These are phyloP conservation scores for Jacaranda copaia DNA, from an alignment of 257 asterid species.

Conservation along the genomic window DNA sequence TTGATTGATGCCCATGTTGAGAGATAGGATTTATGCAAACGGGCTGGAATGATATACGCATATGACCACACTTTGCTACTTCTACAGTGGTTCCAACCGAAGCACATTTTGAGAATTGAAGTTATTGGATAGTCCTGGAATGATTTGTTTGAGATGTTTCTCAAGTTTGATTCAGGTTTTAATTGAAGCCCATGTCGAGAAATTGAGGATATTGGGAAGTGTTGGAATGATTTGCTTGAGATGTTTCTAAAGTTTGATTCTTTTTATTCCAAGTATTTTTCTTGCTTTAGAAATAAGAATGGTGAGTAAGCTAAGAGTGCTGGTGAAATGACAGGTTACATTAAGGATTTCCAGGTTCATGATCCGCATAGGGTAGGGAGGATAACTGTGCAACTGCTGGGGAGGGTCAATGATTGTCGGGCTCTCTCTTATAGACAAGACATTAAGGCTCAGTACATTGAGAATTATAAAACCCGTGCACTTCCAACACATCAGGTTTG, in stretches of 20 bases:
- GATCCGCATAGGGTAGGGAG: conserved; percentile 86
- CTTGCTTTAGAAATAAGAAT: conserved; percentile 12
- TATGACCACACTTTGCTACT: too few relatives aligned
- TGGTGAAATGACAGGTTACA: conserved; percentile 68
- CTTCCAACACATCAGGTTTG: conserved; percentile 96
- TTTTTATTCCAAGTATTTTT: not conserved
- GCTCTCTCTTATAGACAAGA: conserved; percentile 89
- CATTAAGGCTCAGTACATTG: conserved; percentile 64
- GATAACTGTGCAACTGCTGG: conserved; percentile 84
- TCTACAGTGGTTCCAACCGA: too few relatives aligned
- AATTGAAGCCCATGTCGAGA: not conserved
- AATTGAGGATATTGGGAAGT: conserved; percentile 3
- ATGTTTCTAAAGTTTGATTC: conserved; percentile 10
- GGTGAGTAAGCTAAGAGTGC: conserved; percentile 32
- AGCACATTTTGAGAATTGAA: too few relatives aligned
- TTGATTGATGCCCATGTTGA: conserved; percentile 11
- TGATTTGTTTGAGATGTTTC: too few relatives aligned
- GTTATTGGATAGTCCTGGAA: too few relatives aligned
- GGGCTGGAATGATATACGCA: not conserved
- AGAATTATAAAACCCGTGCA: conserved; percentile 62
- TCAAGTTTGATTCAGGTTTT: not conserved
- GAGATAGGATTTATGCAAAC: conserved; percentile 15
- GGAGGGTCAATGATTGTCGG: conserved; percentile 90
- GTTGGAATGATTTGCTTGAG: conserved; percentile 22
- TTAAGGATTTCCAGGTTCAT: conserved; percentile 79